Conservation (phyloP, 1,139 yeast genomes). For the Saccharomycopsis hybrid region DNA sequence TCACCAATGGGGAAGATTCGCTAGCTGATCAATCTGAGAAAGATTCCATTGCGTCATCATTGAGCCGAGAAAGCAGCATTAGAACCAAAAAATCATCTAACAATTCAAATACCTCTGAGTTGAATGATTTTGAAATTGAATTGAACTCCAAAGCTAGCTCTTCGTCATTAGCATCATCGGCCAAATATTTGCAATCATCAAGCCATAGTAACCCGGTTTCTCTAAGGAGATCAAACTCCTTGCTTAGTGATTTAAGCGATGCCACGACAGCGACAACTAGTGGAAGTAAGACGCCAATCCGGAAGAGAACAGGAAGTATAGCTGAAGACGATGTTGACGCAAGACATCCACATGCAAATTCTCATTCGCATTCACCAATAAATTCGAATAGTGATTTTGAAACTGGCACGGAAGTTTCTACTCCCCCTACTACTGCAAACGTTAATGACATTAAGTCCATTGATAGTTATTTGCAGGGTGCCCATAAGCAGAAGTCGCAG, state of each 20-base stretch:
- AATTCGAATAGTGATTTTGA: constrained; percentile 3
- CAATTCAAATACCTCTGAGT: not conserved
- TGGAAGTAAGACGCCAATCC: not conserved
- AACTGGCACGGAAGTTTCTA: not conserved
- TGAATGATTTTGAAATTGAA: constrained; percentile 4
- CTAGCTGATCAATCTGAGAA: not conserved
- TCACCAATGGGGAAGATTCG: not conserved
- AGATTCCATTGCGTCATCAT: not conserved
- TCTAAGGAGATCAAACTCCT: constrained; percentile 8
- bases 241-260: constrained; percentile 13
- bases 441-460: constrained; percentile 5
- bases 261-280: not conserved
- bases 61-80: not conserved
- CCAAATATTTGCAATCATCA: constrained; percentile 1
- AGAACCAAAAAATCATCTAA: not conserved
- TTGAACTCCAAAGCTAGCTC: constrained; percentile 8
- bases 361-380: not conserved
- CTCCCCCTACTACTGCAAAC: constrained; percentile 17
- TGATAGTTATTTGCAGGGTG: not conserved
- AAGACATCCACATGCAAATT: not conserved
- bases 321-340: no score
- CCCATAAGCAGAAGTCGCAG: not conserved
- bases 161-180: constrained; percentile 8
- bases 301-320: not conserved
- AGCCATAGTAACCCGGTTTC: not conserved